phyloP scores from a whole-genome alignment of 176 grass and related monocot species.

The Avena eriantha region DNA sequence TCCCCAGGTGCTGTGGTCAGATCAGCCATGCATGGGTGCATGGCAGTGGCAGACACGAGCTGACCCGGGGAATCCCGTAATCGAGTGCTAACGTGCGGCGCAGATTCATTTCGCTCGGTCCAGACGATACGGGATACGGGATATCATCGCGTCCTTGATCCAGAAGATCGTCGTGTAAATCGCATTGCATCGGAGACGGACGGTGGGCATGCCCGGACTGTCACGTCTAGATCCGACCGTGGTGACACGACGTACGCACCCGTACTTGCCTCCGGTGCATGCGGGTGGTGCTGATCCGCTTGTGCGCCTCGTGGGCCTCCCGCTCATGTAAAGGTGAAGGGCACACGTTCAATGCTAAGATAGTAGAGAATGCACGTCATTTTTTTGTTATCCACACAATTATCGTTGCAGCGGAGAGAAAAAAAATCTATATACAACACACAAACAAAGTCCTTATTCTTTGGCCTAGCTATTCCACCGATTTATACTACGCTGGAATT shows the following conservation, averaged over 20 bases:
- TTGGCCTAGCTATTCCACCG: too few species aligned
- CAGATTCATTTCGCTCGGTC: background rate
- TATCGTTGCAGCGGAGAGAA: too few species aligned
- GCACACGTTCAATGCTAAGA: too few species aligned
- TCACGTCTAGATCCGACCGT: background rate
- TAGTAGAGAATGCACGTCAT: too few species aligned
- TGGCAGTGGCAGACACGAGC: constrained; percentile 29
- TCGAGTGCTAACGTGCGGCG: background rate
- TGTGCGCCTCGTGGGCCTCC: too few species aligned
- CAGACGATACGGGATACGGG: background rate
- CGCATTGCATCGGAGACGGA: background rate
- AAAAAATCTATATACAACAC: too few species aligned
- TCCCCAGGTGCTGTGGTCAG: background rate
- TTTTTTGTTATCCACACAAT: too few species aligned
- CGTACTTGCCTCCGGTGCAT: background rate
- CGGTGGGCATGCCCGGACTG: background rate
- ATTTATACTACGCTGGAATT: too few species aligned
- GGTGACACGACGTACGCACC: background rate
- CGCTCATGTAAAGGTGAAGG: background rate
- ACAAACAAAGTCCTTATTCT: too few species aligned
- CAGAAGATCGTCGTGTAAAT: background rate
- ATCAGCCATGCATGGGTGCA: background rate
- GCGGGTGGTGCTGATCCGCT: background rate
- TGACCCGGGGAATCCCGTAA: background rate
- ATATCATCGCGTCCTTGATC: constrained; percentile 12